phyloP scores from a whole-genome alignment of 441 rosid genomes.

The Metrosideros polymorpha region DNA sequence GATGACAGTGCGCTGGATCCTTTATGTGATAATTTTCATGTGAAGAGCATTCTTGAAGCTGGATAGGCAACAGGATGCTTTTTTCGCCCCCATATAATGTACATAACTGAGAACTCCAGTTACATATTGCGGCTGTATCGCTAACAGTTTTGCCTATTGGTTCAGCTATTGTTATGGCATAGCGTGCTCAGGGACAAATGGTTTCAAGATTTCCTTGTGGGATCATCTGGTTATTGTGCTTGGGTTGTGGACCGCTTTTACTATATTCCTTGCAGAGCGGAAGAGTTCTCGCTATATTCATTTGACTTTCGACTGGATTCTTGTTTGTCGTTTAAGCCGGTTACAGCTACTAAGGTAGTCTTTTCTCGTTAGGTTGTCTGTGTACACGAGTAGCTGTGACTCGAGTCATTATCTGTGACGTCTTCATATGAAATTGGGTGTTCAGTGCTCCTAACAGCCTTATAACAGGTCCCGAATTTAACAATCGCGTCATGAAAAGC shows the following conservation, averaged over 20 bases:
- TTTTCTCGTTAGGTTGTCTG: not conserved
- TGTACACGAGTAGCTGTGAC: not conserved
- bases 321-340: not conserved
- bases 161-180: not conserved
- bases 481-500: not conserved
- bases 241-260: not conserved
- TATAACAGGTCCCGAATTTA: not conserved
- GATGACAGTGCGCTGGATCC: not conserved
- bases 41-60: not conserved
- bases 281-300: not conserved
- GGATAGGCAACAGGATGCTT: not conserved
- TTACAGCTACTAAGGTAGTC: not conserved
- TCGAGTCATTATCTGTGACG: not conserved
- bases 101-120: not conserved
- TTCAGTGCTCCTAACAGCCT: not conserved
- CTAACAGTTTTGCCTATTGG: not conserved
- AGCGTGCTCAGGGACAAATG: not conserved
- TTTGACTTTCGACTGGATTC: not conserved
- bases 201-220: not conserved
- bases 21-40: not conserved
- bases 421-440: not conserved
- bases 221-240: not conserved
- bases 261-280: not conserved
- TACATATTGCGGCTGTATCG: not conserved
- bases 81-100: not conserved